Evolutionary conservation across 2,329 filamentous ascomycete genomes (phyloP), one percentile per base, ranked within the genome.

Genomic region (Colletotrichum sidae): DNA sequence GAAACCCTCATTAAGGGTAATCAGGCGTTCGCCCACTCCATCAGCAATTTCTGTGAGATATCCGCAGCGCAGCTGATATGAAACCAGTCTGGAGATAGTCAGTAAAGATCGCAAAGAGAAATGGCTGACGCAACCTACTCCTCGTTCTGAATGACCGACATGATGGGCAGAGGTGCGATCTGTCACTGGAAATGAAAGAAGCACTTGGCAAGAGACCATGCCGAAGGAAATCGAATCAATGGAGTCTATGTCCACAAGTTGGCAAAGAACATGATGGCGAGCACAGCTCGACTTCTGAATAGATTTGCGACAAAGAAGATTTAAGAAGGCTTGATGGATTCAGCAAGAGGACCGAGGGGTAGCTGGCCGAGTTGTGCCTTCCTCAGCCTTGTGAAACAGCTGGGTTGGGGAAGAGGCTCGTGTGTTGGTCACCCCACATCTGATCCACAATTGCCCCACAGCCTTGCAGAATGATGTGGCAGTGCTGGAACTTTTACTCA

Each of bases 1-100:
- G 73, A 94, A 91, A 69, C 85, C 85, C 73, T 93, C 89, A 77
- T 95, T 92, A 67, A 96, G 86, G 44, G 89, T 93, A 75, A 96
- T 92, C 45, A 96, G 85, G 17, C 92, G 90, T 77, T 96, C 93
- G 69, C 92, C 92, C 8, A 96, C 92, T 67, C 92, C 93, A 75
- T 96, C 92, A 70, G 91, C 91, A 69, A 94, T 90, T 68, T 92
- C 88, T 70, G 89, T 89, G 41, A 96, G 87, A 74, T 96, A 96
- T 72, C 90, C 90, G 42, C 91, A 91, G 56, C 92, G 90, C 61
- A 96, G 83, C 77, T 94, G 92, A 80, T 95, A 95, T 62, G 92
- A 88, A 49, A 94, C 90, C 76, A 96, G 89, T 76, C 91, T 94
- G 72, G 42, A 50, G 9, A 56, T 6, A 0, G 45, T 68, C 17